Base-by-base conservation (phyloP, 2,329 filamentous ascomycete genomes). In the Colletotrichum orchidophilum region DNA sequence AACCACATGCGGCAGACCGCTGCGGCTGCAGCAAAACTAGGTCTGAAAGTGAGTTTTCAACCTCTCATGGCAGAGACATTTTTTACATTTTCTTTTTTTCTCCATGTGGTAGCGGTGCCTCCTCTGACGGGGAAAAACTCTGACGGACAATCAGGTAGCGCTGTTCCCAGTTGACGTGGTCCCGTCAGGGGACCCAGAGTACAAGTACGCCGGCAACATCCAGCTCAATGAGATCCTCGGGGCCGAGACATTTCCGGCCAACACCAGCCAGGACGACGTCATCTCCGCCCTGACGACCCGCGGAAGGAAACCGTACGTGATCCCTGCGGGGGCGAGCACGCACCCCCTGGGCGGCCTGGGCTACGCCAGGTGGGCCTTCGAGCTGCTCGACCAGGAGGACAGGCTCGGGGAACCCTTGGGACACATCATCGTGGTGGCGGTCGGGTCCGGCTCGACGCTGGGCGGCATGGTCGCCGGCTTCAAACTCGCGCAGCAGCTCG, bases 401-500 rank as follows among this genome's bases (percentile, higher is more conserved):
- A 80, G 83, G 69, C 73, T 87, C 52, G 87, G 86, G 0, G 75
- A 90, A 2, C 88, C 87, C 75, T 92, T 91, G 75, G 87, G 39
- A 46, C n/a, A 90, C 73, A 87, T 85, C 0, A 77, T 92, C 1
- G 78, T 92, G 52, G 89, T 90, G 9, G 91, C 90, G 75, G 87
- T 87, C 5, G 90, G 92, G 5, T 92, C 90, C 0, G 91, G 91
- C 3, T 88, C 85, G 11, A 92, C 90, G 1, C 85, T 91, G 77
- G 90, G 88, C 1, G 91, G 91, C 4, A 90, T 93, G 83, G 83
- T 92, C 13, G 90, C 90, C 0, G 91, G 91, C 0, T 91, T 92
- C 77, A 91, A 90, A 80, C 79, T 90, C n/a, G 78, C 85, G 5
- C 83, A 89, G 77, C 77, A 77, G 64, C 59, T 73, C 74, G 79